A percentile compares a stretch with the other conserved stretches of the same genome.
Conservation (phyloP, 1,284 basidiomycete genomes). For the Kwoniella shivajii region DNA sequence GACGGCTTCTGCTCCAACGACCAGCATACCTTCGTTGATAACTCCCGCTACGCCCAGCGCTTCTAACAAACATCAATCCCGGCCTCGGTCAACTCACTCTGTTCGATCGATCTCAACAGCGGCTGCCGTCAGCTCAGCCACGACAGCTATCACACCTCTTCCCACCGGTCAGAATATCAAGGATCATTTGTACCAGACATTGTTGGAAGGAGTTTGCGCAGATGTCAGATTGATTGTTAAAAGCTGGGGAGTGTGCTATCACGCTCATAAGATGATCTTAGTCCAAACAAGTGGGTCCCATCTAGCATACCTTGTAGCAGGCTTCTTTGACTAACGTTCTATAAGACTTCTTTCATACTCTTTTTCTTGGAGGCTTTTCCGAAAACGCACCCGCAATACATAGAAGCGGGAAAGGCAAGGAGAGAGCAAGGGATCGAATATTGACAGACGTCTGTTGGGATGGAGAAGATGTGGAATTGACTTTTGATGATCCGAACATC, state of each 20-base stretch:
- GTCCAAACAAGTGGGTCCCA: conserved; percentile 71
- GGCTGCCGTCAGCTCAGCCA: neutral
- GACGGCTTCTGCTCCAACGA: too few species aligned
- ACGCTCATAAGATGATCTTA: conserved; percentile 76
- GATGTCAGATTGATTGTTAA: conserved; percentile 72
- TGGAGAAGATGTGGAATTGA: conserved; percentile 63
- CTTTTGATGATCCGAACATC: conserved; percentile 82
- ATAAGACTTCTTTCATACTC: conserved; percentile 82
- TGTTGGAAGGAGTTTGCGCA: conserved; percentile 69
- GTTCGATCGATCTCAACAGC: conserved; percentile 1
- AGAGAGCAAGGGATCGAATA: conserved; percentile 3
- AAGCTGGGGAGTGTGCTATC: conserved; percentile 76
- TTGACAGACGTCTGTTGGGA: conserved; percentile 29
- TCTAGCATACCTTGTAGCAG: too few species aligned
- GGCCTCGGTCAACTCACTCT: neutral
- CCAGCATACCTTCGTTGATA: too few species aligned
- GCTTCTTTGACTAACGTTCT: too few species aligned
- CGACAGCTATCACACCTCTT: conserved; percentile 23
- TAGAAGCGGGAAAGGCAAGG: conserved; percentile 23
- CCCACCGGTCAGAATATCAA: conserved; percentile 28
- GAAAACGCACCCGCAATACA: conserved; percentile 51
- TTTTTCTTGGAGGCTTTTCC: conserved; percentile 79
- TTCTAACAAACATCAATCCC: neutral
- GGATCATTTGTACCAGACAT: conserved; percentile 70
- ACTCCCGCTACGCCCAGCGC: neutral